phyloP scores from a whole-genome alignment of 192 early-diverging fungal species.

The Backusella circina region DNA sequence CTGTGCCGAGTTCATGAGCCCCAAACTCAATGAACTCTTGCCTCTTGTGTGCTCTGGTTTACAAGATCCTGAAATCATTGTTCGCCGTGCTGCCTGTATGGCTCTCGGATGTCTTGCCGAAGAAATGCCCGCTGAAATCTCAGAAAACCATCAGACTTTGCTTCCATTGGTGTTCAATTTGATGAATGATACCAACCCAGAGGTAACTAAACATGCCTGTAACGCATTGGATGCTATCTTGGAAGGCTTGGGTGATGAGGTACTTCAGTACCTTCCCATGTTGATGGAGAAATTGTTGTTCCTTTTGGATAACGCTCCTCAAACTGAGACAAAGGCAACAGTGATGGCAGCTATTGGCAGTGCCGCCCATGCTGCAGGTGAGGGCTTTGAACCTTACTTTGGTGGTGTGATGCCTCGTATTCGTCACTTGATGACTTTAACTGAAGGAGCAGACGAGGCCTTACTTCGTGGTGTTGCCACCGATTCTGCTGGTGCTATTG shows the following conservation, averaged over 20 bases:
- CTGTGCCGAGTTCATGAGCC: conserved; percentile 80
- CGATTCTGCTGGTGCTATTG: conserved; percentile 80
- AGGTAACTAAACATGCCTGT: conserved; percentile 75
- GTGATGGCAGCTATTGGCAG: conserved; percentile 86
- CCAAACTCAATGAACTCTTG: conserved; percentile 76
- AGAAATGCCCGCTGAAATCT: conserved; percentile 79
- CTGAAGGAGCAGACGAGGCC: conserved; percentile 64
- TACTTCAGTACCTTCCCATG: conserved; percentile 75
- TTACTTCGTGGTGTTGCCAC: conserved; percentile 83
- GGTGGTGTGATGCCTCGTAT: conserved; percentile 63
- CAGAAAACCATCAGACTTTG: conserved; percentile 74
- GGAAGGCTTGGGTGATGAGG: conserved; percentile 77
- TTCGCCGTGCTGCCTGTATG: conserved; percentile 86
- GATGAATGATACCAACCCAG: conserved; percentile 70
- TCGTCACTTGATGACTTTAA: conserved; percentile 66
- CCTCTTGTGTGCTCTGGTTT: conserved; percentile 72
- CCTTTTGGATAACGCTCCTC: conserved; percentile 64
- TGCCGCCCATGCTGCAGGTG: conserved; percentile 82
- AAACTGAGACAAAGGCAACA: conserved; percentile 68
- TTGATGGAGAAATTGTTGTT: conserved; percentile 79
- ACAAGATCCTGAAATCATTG: conserved; percentile 72
- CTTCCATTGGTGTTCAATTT: conserved; percentile 84
- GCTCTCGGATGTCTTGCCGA: conserved; percentile 75
- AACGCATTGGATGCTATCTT: conserved; percentile 88
- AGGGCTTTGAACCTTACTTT: conserved; percentile 78